Percentiles rank a stretch among this genome's conserved stretches.
Conservation (phyloP, 2,329 filamentous ascomycete genomes). For the Diaporthe batatas region DNA sequence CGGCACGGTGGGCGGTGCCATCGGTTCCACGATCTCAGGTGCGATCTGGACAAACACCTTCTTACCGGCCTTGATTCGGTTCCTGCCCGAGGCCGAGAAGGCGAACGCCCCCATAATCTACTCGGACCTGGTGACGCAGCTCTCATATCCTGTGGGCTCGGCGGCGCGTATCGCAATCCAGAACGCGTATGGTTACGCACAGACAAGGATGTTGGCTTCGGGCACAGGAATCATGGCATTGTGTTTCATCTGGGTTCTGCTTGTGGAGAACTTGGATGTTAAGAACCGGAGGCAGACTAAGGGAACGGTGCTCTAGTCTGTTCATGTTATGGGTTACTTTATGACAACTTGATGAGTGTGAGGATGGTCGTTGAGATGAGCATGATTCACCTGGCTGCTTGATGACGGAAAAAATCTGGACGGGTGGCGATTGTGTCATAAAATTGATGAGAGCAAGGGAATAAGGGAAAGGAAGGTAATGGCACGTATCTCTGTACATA, state of each 20-base stretch:
- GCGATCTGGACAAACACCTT: slow-evolving; percentile 72
- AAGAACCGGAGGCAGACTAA: slow-evolving; percentile 63
- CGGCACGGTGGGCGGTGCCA: slow-evolving; percentile 69
- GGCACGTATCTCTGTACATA: background rate
- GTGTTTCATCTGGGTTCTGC: slow-evolving; percentile 54
- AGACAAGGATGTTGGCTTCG: slow-evolving; percentile 61
- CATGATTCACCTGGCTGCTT: background rate
- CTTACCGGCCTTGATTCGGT: slow-evolving; percentile 58
- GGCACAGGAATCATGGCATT: slow-evolving; percentile 52
- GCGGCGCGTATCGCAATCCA: slow-evolving; percentile 66
- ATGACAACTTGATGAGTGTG: background rate
- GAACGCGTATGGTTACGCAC: slow-evolving; percentile 66
- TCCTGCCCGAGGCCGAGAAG: slow-evolving; percentile 59
- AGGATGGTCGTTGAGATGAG: background rate
- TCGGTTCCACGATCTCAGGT: slow-evolving; percentile 71
- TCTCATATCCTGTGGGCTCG: slow-evolving; percentile 61
- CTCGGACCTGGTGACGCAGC: slow-evolving; percentile 63
- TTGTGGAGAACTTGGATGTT: slow-evolving; percentile 65
- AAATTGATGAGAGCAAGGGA: background rate
- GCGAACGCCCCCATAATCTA: slow-evolving; percentile 63
- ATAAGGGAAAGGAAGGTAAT: background rate
- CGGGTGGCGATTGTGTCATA: background rate
- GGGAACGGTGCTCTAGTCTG: slow-evolving; percentile 62
- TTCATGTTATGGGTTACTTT: background rate
- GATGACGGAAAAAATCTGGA: background rate